Base-by-base conservation (phyloP, 2,329 filamentous ascomycete species). In the Beauveria australis region DNA sequence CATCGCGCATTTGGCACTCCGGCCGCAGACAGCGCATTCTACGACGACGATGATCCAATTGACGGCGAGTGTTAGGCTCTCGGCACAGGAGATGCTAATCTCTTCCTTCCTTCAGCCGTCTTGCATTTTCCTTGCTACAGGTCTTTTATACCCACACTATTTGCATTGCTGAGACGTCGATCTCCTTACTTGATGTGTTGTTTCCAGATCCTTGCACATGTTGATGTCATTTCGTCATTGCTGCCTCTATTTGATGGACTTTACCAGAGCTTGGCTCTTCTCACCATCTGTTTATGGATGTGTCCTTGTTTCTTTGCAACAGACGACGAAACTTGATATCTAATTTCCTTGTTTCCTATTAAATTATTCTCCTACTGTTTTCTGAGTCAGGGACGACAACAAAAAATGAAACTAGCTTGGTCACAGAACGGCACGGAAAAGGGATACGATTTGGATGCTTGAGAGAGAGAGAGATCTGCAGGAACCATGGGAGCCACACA, bases 1-100 rank as follows among this genome's bases (percentile, higher is more conserved):
- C 52, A 33, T 16, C 56, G 22, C 26, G 46, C 30, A 33, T 46
- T 48, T 60, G 18, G 47, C 53, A 53, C 9, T 48, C 24, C 49
- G 19, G 49, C 54, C 40, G 41, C 52, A 33, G 37, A 58, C 3
- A 48, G 41, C 30, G 26, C 53, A 46, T 44, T 58, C 46, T 56
- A 63, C 30, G 64, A 64, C 28, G 70, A 70, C 18, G 64, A 65
- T 44, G 66, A 69, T 22, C 2, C 10, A 2, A 65, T 66, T 4
- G 73, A 76, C 16, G 75, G 74, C 47, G 75, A 78, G 65, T 70
- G 73, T 60, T 78, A 67, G 54, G 12, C 26, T 44, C 2, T 22
- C 12, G 28, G 18, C 14, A 37, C 3, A 54, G 2, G 5, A 44
- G n/a, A 30, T 19, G 48, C 16, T 14, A 14, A 18, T 19, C 4